Percentiles rank a stretch among this genome's conserved stretches.
Conservation (phyloP, 345 rosid species). For the Dipteronia sinensis region DNA sequence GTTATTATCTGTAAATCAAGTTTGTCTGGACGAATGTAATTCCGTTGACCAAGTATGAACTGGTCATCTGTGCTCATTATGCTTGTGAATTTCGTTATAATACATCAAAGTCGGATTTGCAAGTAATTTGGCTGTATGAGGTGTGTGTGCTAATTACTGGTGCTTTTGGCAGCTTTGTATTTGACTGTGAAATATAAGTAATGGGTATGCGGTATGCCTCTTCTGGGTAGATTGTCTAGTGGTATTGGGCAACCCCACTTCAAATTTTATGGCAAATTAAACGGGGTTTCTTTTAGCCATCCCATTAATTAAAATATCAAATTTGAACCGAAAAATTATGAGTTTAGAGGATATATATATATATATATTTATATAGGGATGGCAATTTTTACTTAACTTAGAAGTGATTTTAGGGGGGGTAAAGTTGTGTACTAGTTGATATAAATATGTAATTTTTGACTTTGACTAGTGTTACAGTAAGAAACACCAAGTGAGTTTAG, state of each 20-base stretch:
- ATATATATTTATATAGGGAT: no score
- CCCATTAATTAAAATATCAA: no score
- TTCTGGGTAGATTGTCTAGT: background rate
- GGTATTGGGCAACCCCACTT: background rate
- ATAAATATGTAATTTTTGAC: background rate
- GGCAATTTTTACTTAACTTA: background rate
- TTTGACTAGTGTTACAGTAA: background rate
- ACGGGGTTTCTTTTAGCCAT: background rate
- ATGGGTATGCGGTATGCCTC: background rate
- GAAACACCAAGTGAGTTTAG: no score
- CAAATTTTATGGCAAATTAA: no score
- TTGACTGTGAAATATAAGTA: background rate
- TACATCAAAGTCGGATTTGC: background rate
- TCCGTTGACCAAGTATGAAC: background rate
- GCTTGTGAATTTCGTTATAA: background rate
- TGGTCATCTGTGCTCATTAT: background rate
- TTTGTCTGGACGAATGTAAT: constrained; percentile 3
- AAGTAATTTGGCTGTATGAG: background rate
- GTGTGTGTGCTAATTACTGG: background rate
- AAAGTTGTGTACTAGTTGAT: background rate
- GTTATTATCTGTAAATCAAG: constrained; percentile 12
- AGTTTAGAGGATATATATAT: background rate
- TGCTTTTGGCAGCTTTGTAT: background rate
- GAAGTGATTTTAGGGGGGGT: background rate
- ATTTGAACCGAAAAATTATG: background rate